phyloP scores from a whole-genome alignment of 2,329 filamentous ascomycete species.

The Celoporthe dispersa region DNA sequence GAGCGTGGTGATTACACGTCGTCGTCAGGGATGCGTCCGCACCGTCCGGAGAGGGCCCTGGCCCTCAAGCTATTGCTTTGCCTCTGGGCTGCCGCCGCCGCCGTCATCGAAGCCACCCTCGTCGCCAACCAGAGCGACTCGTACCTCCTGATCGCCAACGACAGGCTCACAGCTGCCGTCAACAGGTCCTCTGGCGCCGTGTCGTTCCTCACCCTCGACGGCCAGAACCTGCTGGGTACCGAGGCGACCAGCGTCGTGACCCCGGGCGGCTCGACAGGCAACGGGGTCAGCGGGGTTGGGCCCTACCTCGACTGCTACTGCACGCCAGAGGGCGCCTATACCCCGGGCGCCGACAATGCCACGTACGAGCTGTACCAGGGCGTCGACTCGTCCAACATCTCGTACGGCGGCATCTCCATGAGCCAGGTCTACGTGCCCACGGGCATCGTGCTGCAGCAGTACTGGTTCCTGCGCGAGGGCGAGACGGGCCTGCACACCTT shows the following conservation, averaged over 20 bases:
- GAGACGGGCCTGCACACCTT: constrained; percentile 68
- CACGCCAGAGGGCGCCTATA: constrained; percentile 62
- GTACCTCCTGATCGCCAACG: constrained; percentile 29
- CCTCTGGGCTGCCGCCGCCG: constrained; percentile 7
- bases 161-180: constrained; percentile 28
- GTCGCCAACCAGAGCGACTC: constrained; percentile 28
- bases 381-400: constrained; percentile 51
- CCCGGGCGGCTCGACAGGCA: constrained; percentile 24
- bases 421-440: constrained; percentile 62
- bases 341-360: constrained; percentile 54
- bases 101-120: constrained; percentile 12
- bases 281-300: constrained; percentile 24
- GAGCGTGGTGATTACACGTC: not conserved
- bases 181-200: constrained; percentile 26
- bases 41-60: not conserved
- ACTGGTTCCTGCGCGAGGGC: constrained; percentile 66
- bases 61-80: not conserved
- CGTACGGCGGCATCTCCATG: constrained; percentile 64
- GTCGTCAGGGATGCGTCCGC: constrained; percentile 15
- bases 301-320: constrained; percentile 60
- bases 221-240: constrained; percentile 27
- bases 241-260: constrained; percentile 18
- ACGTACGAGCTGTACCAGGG: constrained; percentile 56
- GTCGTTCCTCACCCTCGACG: constrained; percentile 25
- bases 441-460: constrained; percentile 64